These are phyloP conservation scores for Ceratobasidium sp. DNA, from an alignment of 1,284 basidiomycete species.

Conservation along the genomic window DNA sequence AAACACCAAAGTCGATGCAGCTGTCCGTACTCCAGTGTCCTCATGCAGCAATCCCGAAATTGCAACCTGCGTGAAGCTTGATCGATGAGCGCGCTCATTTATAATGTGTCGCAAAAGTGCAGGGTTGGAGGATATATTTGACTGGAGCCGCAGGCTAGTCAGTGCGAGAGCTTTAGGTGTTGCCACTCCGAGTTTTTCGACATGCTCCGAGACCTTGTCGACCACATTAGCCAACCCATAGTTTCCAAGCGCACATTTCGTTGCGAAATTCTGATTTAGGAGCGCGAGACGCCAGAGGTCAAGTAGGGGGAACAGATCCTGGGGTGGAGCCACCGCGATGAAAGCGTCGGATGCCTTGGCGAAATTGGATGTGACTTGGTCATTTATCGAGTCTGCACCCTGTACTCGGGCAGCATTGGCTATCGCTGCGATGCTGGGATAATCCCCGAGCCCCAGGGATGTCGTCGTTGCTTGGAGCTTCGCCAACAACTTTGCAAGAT, in stretches of 20 bases:
- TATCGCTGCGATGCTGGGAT: background rate
- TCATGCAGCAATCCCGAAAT: conserved; percentile 70
- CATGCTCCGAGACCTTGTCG: conserved; percentile 55
- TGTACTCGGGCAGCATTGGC: background rate
- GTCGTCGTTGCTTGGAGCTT: conserved; percentile 13
- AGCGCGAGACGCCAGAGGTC: conserved; percentile 84
- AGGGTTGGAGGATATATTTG: conserved; percentile 69
- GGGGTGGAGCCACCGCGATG: conserved; percentile 57
- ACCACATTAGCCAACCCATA: conserved; percentile 13
- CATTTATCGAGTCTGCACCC: background rate
- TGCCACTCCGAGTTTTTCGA: conserved; percentile 55
- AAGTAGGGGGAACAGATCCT: conserved; percentile 76
- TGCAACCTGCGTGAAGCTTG: conserved; percentile 58
- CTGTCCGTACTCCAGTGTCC: conserved; percentile 71
- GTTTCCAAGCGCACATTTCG: conserved; percentile 54
- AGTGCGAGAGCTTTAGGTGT: conserved; percentile 60
- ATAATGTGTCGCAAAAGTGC: conserved; percentile 57
- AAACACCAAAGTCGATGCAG: conserved; percentile 81
- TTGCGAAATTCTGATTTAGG: conserved; percentile 64
- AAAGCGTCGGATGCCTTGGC: conserved; percentile 56
- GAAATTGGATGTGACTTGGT: background rate
- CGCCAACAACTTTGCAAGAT: conserved; percentile 8
- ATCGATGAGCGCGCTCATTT: conserved; percentile 46
- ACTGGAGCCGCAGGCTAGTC: conserved; percentile 72
- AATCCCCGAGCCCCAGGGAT: background rate